These are phyloP conservation scores for Stygiomarasmius scandens DNA, from an alignment of 1,284 basidiomycete genomes.

Conservation along the genomic window DNA sequence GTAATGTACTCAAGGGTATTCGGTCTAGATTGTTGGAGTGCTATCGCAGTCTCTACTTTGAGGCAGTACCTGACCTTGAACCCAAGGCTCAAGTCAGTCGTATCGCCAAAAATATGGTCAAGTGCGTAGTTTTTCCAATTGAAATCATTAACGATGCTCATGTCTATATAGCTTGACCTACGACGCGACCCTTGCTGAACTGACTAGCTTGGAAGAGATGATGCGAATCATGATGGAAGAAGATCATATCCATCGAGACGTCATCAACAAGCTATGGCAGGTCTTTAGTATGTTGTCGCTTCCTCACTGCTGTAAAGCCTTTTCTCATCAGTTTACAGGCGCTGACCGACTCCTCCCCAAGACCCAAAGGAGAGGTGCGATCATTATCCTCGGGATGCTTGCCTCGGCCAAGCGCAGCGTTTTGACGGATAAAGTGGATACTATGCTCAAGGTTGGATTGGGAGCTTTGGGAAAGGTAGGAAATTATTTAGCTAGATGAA, in stretches of 20 bases:
- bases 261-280: conserved; percentile 92
- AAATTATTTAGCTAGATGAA: background rate
- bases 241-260: conserved; percentile 79
- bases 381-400: conserved; percentile 95
- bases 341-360: conserved; percentile 75
- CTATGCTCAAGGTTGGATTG: conserved; percentile 87
- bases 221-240: conserved; percentile 94
- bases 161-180: conserved; percentile 73
- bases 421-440: conserved; percentile 86
- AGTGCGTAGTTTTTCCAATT: conserved; percentile 58
- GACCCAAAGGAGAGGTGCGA: conserved; percentile 87
- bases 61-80: conserved; percentile 68
- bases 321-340: conserved; percentile 44
- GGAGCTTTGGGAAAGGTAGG: conserved; percentile 81
- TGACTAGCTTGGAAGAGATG: conserved; percentile 96
- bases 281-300: conserved; percentile 76
- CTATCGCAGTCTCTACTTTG: conserved; percentile 90
- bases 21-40: conserved; percentile 88
- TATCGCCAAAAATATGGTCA: conserved; percentile 98
- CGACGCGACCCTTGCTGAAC: conserved; percentile 89
- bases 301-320: background rate
- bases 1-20: conserved; percentile 88
- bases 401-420: conserved; percentile 85
- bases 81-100: conserved; percentile 88
- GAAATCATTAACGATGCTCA: background rate